Base-by-base conservation (phyloP, 768 basidiomycete species). In the Lactifluus subvellereus region DNA sequence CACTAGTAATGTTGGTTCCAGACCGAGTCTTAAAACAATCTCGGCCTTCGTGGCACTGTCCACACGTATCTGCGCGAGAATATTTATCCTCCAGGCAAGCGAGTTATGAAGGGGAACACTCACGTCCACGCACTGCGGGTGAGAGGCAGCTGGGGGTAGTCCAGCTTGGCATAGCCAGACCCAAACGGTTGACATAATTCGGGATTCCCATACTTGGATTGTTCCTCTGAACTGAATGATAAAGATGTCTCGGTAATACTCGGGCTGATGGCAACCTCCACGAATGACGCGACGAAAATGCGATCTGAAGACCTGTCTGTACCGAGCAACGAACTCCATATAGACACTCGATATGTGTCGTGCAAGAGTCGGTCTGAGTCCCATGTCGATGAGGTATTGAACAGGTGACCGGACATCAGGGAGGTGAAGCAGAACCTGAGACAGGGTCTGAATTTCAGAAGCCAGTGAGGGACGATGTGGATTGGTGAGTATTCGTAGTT, bases 371-470 rank as follows among this genome's bases (percentile, higher is more conserved):
- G 51, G 62, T 8, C 20, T n/a, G 43, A 64, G 40, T 14, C 62
- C 62, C 47, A 50, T 37, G 16, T 50, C 32, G 2, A 59, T 43
- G 9, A 64, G 43, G 40, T 54, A 43, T 30, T 59, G 62, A 4
- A 48, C 9, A 3, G 62, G 43, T 50, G 35, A 1, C 11, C 2
- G 35, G 2, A 55, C 47, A 30, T 59, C 57, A 1, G 62, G 62
- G 20, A 64, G 53, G 7, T 49, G 50, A 22, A 59, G 45, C 9
- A 6, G 38, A 48, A 27, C 22, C 9, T 27, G 22, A n/a, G 40
- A 9, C 1, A 6, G 3, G 1, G 30, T 0, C 1, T 2, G 11
- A 6, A n/a, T 11, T 35, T 37, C 53, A n/a, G 32, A 2, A 27
- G 22, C 9, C 4, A 6, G 32, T 16, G 9, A 9, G n/a, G 5